Base-by-base conservation (phyloP, 2,329 filamentous ascomycete genomes). In the Amauroascus verrucosus region DNA sequence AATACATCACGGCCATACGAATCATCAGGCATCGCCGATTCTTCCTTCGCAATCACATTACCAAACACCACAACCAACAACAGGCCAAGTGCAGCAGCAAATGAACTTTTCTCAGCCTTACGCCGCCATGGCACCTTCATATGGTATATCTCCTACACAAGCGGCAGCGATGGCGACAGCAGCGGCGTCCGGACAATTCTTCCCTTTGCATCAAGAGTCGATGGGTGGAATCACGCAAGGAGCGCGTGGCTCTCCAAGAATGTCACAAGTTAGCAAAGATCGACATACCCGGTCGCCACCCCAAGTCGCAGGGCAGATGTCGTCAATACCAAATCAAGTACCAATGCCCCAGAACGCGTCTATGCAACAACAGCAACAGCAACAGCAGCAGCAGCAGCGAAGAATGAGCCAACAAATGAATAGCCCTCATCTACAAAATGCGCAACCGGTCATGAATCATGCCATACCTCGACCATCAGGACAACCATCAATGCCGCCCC, bases 121-220 rank as follows among this genome's bases (percentile, higher is more conserved):
- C 66, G 84, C 81, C 55, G 85, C 90, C 63, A 88, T 95, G 81
- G 30, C 50, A 30, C 84, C 86, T 51, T 74, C 72, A 20, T 95
- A 95, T 73, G 84, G 79, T 54, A 88, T 91, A 71, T 84, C 85
- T 32, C 81, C 85, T 18, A 88, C 89, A 45, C 88, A 95, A 69
- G 89, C 89, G 13, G 90, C 91, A 48, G 90, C 90, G 55, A 93
- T 95, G 87, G 90, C 86, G 43, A 95, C 90, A 1, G 91, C 91
- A 16, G 90, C 91, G 1, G 91, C 91, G 9, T 90, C 89, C 5
- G 90, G 91, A 38, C 85, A 88, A 56, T 86, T 85, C 61, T 84
- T 85, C 57, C 83, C 85, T 60, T 81, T 89, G 71, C 74, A 83
- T 48, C 82, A 85, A 53, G 86, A 90, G 63, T 77, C 80, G 18